Evolutionary conservation across 2,329 filamentous ascomycete species (phyloP).

Genomic region (Trichocomaceae sp.): DNA sequence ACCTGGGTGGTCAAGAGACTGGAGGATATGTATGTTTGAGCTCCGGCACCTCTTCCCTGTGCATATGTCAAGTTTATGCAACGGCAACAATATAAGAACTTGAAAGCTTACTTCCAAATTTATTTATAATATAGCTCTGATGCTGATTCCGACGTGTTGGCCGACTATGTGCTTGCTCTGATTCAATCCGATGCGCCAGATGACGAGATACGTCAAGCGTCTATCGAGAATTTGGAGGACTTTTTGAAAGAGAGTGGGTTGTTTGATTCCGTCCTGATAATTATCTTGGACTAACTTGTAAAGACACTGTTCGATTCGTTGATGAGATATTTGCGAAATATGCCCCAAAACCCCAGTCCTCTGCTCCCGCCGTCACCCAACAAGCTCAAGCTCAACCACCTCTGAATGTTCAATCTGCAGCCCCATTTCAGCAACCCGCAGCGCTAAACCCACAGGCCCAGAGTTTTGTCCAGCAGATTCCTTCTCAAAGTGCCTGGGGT

Average conservation of each 20-base stretch:
- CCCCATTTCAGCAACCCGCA: slow-evolving; percentile 14
- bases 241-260: slow-evolving; percentile 50
- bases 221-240: slow-evolving; percentile 51
- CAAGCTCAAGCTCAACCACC: slow-evolving; percentile 17
- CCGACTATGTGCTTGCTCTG: slow-evolving; percentile 56
- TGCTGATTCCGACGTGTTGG: slow-evolving; percentile 55
- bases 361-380: slow-evolving; percentile 13
- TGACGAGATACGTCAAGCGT: slow-evolving; percentile 47
- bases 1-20: slow-evolving; percentile 53
- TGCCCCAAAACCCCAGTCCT: slow-evolving; percentile 36
- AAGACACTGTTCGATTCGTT: slow-evolving; percentile 50
- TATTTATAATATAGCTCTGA: slow-evolving; percentile 44
- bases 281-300: background rate
- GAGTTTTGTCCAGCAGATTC: slow-evolving; percentile 17
- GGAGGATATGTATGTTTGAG: slow-evolving; percentile 47
- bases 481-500: slow-evolving; percentile 19
- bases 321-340: slow-evolving; percentile 51
- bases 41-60: background rate
- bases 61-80: background rate
- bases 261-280: background rate
- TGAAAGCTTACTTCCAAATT: slow-evolving; percentile 3
- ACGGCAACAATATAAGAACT: background rate
- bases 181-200: slow-evolving; percentile 51
- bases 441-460: slow-evolving; percentile 14
- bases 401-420: background rate